Conservation (phyloP, 2,329 filamentous ascomycete species). For the Alternaria longipes region DNA sequence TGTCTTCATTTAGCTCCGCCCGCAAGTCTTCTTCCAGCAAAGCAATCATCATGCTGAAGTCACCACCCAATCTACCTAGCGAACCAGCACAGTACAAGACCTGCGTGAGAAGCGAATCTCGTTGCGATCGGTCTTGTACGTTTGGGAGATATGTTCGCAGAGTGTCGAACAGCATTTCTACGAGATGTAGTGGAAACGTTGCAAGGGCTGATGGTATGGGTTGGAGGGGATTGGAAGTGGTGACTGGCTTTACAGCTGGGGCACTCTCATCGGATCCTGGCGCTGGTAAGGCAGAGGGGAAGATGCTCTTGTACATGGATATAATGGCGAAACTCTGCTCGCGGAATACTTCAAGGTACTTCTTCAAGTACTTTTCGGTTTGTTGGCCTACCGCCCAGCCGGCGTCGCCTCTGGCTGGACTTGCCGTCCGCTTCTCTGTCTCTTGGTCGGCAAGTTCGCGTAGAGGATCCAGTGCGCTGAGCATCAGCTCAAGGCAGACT, state of each 20-base stretch:
- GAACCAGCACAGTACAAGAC: slow-evolving; percentile 93
- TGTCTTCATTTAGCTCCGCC: slow-evolving; percentile 49
- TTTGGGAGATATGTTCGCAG: slow-evolving; percentile 80
- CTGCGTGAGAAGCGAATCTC: slow-evolving; percentile 90
- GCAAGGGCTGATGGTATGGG: slow-evolving; percentile 78
- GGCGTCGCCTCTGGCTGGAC: slow-evolving; percentile 51
- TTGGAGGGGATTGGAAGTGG: slow-evolving; percentile 50
- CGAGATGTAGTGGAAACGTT: slow-evolving; percentile 84
- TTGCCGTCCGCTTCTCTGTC: slow-evolving; percentile 57
- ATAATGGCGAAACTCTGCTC: slow-evolving; percentile 97
- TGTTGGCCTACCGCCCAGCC: slow-evolving; percentile 80
- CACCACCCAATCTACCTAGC: slow-evolving; percentile 85
- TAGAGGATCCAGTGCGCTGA: slow-evolving; percentile 85
- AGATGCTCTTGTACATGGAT: slow-evolving; percentile 92
- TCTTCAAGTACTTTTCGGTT: slow-evolving; percentile 91
- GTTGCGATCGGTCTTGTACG: slow-evolving; percentile 78
- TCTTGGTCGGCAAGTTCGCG: slow-evolving; percentile 92
- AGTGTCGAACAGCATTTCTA: slow-evolving; percentile 81
- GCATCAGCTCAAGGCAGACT: slow-evolving; percentile 78
- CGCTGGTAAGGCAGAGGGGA: slow-evolving; percentile 66
- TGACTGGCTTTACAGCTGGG: slow-evolving; percentile 33
- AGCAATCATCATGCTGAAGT: slow-evolving; percentile 90
- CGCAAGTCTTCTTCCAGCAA: slow-evolving; percentile 59
- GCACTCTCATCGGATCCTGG: slow-evolving; percentile 44
- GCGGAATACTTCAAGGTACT: slow-evolving; percentile 96